Evolutionary conservation across 257 asterid genomes (phyloP), one percentile per base, ranked within the genome.

Genomic region (Fraxinus americana): DNA sequence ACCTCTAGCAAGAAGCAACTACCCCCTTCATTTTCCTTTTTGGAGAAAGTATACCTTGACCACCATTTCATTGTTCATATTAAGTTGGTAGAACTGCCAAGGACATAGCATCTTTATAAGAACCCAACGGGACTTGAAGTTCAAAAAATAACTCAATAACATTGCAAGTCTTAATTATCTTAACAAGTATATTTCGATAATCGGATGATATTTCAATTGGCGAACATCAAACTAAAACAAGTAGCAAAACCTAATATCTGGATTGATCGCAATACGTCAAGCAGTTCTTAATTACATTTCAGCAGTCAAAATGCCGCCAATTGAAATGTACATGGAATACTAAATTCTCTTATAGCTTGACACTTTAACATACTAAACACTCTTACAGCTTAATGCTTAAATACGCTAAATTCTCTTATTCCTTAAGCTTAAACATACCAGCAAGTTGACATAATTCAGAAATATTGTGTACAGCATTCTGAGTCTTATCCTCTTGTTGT

Each of bases 1-100:
- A 43, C 50, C 50, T 43, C 50, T 12, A 12, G 50, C 14, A 43
- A 43, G 50, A 43, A 43, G 50, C 52, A 43, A 43, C 52, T 43
- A 43, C 1, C 17, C 52, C 52, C 52, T 12, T 43, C 52, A 43
- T 43, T 43, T 43, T 43, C 17, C 52, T 43, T 2, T 43, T 13
- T 43, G 16, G 52, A 43, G 16, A 43, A 43, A 43, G 52, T 43
- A 12, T 43, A 2, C 52, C 17, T 43, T 43, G 52, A 12, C 52
- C 52, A 43, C 17, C 52, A 43, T 43, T 43, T 12, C 16, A 43
- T 43, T 43, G 17, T 43, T 43, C 4, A 43, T 43, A 43, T 43
- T 43, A 12, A 66, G 45, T 63, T 71, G 54, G 78, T 70, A 45
- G n/a, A 43, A 41, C 75, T 36, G 23, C 39, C 10, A 45, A 23